Percentiles rank a stretch among this genome's conserved stretches.
These are phyloP conservation scores for Annulohypoxylon moriforme DNA, from an alignment of 495 filamentous ascomycete species.

Conservation along the genomic window DNA sequence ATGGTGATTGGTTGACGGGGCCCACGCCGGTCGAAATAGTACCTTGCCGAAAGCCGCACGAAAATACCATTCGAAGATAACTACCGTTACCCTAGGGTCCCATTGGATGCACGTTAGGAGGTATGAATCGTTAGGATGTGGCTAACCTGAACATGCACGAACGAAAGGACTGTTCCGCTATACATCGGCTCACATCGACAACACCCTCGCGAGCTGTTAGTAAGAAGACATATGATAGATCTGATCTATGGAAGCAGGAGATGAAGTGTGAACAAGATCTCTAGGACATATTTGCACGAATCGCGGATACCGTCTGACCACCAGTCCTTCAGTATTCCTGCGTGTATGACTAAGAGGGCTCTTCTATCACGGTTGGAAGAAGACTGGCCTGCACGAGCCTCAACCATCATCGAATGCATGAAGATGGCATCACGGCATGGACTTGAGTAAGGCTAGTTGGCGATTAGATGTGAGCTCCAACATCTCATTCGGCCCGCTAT, in stretches of 20 bases:
- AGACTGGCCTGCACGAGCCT: background rate
- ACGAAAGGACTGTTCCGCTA: background rate
- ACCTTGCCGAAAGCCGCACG: constrained; percentile 6
- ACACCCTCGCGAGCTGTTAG: background rate
- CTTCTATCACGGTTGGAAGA: background rate
- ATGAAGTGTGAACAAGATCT: background rate
- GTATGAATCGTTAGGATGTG: background rate
- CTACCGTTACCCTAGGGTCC: background rate
- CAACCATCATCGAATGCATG: background rate
- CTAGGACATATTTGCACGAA: background rate
- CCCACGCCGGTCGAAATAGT: background rate
- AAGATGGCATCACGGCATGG: background rate
- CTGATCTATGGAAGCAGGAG: background rate
- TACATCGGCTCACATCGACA: background rate
- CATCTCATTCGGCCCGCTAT: background rate
- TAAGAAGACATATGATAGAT: background rate
- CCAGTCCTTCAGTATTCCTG: background rate
- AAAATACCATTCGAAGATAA: background rate
- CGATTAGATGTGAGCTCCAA: background rate
- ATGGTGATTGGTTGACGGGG: background rate
- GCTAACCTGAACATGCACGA: background rate
- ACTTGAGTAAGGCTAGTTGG: background rate
- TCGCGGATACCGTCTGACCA: background rate
- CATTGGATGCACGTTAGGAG: background rate
- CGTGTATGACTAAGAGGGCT: background rate